Evolutionary conservation across 2,329 filamentous ascomycete species (phyloP).

Genomic region (Nothophaeocryptopus gaeumannii): DNA sequence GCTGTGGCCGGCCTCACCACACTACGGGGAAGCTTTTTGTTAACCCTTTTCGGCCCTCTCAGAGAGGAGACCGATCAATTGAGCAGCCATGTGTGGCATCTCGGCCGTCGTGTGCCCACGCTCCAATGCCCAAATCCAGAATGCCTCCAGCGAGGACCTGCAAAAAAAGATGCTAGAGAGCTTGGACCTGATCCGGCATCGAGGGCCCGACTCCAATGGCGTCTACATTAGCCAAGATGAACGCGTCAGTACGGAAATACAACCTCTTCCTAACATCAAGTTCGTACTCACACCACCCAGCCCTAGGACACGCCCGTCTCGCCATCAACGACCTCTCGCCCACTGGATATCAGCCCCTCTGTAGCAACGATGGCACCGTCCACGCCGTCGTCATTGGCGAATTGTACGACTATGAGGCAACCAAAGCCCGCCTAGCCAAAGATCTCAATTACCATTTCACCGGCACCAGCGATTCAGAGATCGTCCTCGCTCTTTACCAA

Average conservation of each 20-base stretch:
- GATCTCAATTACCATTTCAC: slow-evolving; percentile 45
- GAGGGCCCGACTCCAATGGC: slow-evolving; percentile 46
- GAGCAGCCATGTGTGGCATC: neutral
- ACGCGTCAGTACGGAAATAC: slow-evolving; percentile 25
- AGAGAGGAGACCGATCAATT: too few species aligned
- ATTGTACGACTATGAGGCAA: slow-evolving; percentile 54
- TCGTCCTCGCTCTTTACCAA: slow-evolving; percentile 54
- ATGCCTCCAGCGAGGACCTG: neutral
- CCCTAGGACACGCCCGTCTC: slow-evolving; percentile 51
- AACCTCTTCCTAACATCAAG: slow-evolving; percentile 21
- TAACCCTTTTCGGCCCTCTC: too few species aligned
- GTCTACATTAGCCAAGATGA: slow-evolving; percentile 47
- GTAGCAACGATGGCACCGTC: slow-evolving; percentile 33
- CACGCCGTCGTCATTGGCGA: slow-evolving; percentile 61
- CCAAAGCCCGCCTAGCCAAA: slow-evolving; percentile 39
- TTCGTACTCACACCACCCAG: slow-evolving; percentile 29
- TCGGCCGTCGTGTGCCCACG: neutral
- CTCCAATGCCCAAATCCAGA: neutral
- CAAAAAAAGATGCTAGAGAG: neutral
- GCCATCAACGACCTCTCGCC: slow-evolving; percentile 53
- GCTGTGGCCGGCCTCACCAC: too few species aligned
- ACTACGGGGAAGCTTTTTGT: too few species aligned
- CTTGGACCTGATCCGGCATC: slow-evolving; percentile 10
- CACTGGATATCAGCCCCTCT: slow-evolving; percentile 47
- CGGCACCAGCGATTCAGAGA: slow-evolving; percentile 51